Evolutionary conservation across 2,329 filamentous ascomycete genomes (phyloP).

Genomic region (Paraphaeosphaeria sporulosa): DNA sequence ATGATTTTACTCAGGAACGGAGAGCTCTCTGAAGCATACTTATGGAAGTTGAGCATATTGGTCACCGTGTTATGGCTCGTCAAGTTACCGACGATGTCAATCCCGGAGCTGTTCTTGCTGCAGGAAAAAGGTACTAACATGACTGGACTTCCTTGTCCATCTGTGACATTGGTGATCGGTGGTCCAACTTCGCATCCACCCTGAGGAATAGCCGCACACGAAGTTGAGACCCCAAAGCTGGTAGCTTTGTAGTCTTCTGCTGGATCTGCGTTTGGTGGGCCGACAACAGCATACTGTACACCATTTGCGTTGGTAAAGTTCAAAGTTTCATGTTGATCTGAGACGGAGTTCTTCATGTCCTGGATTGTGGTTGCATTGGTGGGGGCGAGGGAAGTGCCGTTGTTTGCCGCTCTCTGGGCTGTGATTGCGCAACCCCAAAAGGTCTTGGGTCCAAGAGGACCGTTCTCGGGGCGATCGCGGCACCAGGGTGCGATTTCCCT

Average conservation of each 20-base stretch:
- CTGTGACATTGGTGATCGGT: slow-evolving; percentile 4
- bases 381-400: slow-evolving; percentile 7
- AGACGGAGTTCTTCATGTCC: slow-evolving; percentile 13
- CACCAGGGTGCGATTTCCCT: slow-evolving; percentile 24
- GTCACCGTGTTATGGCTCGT: slow-evolving; percentile 13
- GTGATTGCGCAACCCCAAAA: slow-evolving; percentile 23
- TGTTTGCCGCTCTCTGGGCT: slow-evolving; percentile 4
- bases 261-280: slow-evolving; percentile 13
- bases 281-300: slow-evolving; percentile 19
- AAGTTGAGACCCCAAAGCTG: slow-evolving; percentile 23
- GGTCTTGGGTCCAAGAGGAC: slow-evolving; percentile 11
- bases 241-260: slow-evolving; percentile 20
- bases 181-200: slow-evolving; percentile 13
- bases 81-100: slow-evolving; percentile 19
- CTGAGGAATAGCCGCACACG: slow-evolving; percentile 19
- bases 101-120: slow-evolving; percentile 16
- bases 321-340: slow-evolving; percentile 13
- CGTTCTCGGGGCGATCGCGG: slow-evolving; percentile 12
- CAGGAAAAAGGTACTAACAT: slow-evolving; percentile 21
- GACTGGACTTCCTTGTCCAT: slow-evolving; percentile 5
- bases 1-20: slow-evolving; percentile 11
- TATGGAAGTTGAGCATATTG: no score
- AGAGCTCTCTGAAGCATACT: slow-evolving; percentile 6
- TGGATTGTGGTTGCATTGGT: slow-evolving; percentile 20
- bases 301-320: slow-evolving; percentile 19